A percentile compares a stretch with the other conserved stretches of the same genome.
Conservation (phyloP, 2,329 filamentous ascomycete species). For the Hymenotorrendiella dingleyae region DNA sequence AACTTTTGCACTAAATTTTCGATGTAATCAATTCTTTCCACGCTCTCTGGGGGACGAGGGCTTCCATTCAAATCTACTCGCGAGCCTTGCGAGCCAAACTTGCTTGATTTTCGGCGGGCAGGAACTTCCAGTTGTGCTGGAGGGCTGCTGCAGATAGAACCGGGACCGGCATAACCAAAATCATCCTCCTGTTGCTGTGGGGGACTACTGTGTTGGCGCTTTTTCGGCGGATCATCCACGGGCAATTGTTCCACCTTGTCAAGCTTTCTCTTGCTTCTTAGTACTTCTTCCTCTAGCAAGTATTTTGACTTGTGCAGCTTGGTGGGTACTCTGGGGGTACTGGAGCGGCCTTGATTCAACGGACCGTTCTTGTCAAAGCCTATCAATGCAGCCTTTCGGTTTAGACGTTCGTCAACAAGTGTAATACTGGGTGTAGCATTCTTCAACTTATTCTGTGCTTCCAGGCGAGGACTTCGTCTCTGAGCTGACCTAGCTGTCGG, state of each 20-base stretch:
- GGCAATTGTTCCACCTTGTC: background rate
- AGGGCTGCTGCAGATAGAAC: background rate
- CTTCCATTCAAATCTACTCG: constrained; percentile 22
- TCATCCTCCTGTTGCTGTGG: background rate
- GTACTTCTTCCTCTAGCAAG: background rate
- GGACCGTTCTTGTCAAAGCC: constrained; percentile 12
- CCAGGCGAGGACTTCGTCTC: background rate
- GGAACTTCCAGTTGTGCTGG: background rate
- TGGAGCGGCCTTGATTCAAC: constrained; percentile 11
- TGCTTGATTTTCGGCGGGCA: background rate
- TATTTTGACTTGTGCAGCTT: background rate
- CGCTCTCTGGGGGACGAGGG: constrained; percentile 11
- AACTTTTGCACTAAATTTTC: constrained; percentile 4
- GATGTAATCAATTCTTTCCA: constrained; percentile 7
- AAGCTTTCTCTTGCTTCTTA: constrained; percentile 9
- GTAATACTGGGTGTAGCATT: background rate
- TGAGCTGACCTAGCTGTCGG: too few relatives aligned
- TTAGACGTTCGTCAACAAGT: constrained; percentile 11
- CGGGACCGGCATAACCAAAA: too few relatives aligned
- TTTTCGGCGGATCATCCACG: constrained; percentile 5
- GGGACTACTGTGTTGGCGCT: constrained; percentile 6
- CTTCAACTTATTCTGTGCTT: background rate
- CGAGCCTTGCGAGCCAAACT: constrained; percentile 10
- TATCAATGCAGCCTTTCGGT: constrained; percentile 12
- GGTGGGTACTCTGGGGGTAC: background rate